These are phyloP conservation scores for Lipomyces orientalis DNA, from an alignment of 805 yeast species.

Conservation along the genomic window DNA sequence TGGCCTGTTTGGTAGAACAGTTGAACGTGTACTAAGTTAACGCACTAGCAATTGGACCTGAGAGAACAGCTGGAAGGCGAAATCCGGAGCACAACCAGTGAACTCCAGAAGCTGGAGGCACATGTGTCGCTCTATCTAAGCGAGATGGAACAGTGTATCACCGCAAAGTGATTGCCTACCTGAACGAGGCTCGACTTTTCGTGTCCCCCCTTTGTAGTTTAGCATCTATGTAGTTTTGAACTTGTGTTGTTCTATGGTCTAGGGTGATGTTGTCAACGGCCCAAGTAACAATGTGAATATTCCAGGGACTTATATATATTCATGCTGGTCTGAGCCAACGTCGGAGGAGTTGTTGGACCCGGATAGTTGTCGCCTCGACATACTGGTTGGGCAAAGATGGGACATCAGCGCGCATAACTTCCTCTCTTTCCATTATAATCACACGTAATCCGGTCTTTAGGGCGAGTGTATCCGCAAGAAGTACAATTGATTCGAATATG, in stretches of 20 bases:
- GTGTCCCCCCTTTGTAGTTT: not conserved
- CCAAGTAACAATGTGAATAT: not conserved
- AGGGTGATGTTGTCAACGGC: not conserved
- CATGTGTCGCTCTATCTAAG: constrained; percentile 60
- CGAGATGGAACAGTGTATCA: constrained; percentile 53
- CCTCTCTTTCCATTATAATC: constrained; percentile 4
- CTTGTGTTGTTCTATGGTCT: not conserved
- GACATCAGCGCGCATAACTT: constrained; percentile 10
- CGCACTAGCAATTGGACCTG: constrained; percentile 41
- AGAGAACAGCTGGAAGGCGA: constrained; percentile 58
- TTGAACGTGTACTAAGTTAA: constrained; percentile 34
- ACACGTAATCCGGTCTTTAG: constrained; percentile 5
- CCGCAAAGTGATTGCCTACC: not conserved
- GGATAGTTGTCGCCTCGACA: not conserved
- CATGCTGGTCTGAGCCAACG: constrained; percentile 8
- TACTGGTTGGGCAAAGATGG: not conserved
- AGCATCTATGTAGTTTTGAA: not conserved
- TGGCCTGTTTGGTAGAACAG: constrained; percentile 28
- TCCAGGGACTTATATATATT: not conserved
- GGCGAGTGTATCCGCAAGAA: constrained; percentile 12
- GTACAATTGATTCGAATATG: constrained; percentile 8
- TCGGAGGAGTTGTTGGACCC: not conserved
- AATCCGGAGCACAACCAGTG: constrained; percentile 57
- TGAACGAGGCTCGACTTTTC: not conserved
- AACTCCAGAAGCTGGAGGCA: constrained; percentile 59